Evolutionary conservation across 192 early-diverging fungal genomes (phyloP), one percentile per base, ranked within the genome.

Genomic region (Chytriomyces confervae): DNA sequence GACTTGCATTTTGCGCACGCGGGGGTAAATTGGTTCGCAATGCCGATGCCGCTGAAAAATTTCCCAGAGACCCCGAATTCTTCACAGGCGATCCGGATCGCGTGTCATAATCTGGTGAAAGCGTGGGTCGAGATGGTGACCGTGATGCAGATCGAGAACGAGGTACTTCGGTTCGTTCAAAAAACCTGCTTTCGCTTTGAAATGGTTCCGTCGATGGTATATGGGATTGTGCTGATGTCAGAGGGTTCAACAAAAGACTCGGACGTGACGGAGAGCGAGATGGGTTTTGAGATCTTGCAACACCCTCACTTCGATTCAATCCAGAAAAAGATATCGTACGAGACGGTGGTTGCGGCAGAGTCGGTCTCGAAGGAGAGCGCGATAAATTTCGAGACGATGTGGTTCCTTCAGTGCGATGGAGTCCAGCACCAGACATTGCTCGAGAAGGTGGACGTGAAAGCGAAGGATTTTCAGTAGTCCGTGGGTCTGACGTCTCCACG

Each of bases 91-190:
- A 74, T 11, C 11, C 53, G 36, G 46, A 13, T 9, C 77, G 49
- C 8, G 6, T 27, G 16, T 73, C 77, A 57, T 73, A 73, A 62
- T 73, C 77, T 5, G 77, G 70, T 6, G 77, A 73, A 6, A 79
- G 70, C 20, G 77, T 79, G 16, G 71, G 69, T 18, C 77, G 64
- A 20, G 72, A 62, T 45, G 72, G 72, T 5, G 72, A 75, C 10
- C 36, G 57, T 46, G 72, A 75, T 46, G 57, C 9, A n/a, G 72
- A n/a, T 51, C 11, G 51, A 29, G 69, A 72, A 44, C 13, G 11
- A 11, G 6, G 16, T 47, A 20, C 43, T 13, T 16, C 16, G 66
- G 63, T 18, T 65, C 10, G 18, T 27, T n/a, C 63, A 3, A 29
- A 36, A 27, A 36, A 18, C 53, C 53, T 65, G 18, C 63, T 3